Evolutionary conservation across 2,329 filamentous ascomycete genomes (phyloP).

Genomic region (Penicillium sp.): DNA sequence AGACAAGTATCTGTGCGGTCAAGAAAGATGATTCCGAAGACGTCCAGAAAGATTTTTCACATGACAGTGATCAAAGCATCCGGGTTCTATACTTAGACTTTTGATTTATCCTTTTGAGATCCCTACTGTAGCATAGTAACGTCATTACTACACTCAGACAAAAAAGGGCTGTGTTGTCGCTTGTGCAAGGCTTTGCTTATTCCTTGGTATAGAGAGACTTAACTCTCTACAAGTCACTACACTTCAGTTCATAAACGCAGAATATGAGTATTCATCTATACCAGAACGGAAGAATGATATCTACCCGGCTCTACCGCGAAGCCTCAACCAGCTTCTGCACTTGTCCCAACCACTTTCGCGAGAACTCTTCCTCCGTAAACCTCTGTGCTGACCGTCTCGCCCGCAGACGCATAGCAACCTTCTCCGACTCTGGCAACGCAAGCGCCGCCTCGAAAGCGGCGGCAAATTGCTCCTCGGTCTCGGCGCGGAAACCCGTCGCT

Average conservation of each 20-base stretch:
- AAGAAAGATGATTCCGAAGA: no score
- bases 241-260: background rate
- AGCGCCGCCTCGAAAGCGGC: constrained; percentile 78
- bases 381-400: constrained; percentile 77
- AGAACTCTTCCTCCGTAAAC: constrained; percentile 88
- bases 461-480: constrained; percentile 77
- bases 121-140: no score
- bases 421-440: constrained; percentile 62
- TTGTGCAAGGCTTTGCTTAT: background rate
- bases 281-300: constrained; percentile 8
- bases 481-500: constrained; percentile 85
- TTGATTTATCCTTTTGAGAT: no score
- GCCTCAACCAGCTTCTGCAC: constrained; percentile 69
- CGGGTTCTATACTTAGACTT: no score
- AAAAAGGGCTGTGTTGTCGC: no score
- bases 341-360: constrained; percentile 73
- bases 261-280: constrained; percentile 17
- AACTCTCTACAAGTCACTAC: background rate
- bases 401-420: constrained; percentile 72
- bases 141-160: no score
- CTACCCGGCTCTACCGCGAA: constrained; percentile 26
- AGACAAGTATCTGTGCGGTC: no score
- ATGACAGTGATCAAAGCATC: no score
- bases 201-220: background rate
- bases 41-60: no score